These are phyloP conservation scores for Paramecium bursaria DNA, from an alignment of 73 alveolate species.

Conservation along the genomic window DNA sequence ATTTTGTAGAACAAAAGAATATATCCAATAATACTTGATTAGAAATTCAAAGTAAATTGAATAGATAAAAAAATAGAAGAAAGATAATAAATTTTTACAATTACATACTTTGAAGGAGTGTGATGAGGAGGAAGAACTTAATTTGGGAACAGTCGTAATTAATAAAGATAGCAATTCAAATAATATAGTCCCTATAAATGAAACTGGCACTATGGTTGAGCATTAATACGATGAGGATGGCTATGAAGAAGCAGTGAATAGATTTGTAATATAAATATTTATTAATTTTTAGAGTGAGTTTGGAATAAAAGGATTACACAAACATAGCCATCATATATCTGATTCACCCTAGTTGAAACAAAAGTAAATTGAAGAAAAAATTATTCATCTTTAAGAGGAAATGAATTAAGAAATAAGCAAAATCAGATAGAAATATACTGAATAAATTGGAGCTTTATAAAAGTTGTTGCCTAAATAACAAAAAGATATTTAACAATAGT, in stretches of 20 bases:
- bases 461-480: background rate
- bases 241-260: slow-evolving; percentile 41
- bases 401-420: slow-evolving; percentile 20
- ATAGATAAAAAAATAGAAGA: slow-evolving; percentile 21
- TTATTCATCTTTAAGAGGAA: background rate
- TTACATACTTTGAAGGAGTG: slow-evolving; percentile 39
- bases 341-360: background rate
- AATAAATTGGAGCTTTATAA: background rate
- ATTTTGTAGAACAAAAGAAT: slow-evolving; percentile 56
- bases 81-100: background rate
- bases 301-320: slow-evolving; percentile 21
- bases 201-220: slow-evolving; percentile 71
- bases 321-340: background rate
- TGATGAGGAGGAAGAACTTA: slow-evolving; percentile 57
- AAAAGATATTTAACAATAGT: too few species aligned
- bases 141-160: slow-evolving; percentile 32
- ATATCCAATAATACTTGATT: slow-evolving; percentile 24
- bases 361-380: slow-evolving; percentile 22
- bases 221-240: slow-evolving; percentile 19
- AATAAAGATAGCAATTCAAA: slow-evolving; percentile 11
- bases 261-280: background rate
- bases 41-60: background rate
- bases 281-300: slow-evolving; percentile 25
- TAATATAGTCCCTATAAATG: slow-evolving; percentile 59
- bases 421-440: slow-evolving; percentile 30